Conservation (phyloP, 129 eudicot genomes). For the carrot (Daucus carota) region DH1_v3.0 NC_030383.2:35423001-35423500, state of each 20-base stretch:
- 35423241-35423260: not conserved
- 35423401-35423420: not conserved
- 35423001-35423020: slow-evolving; percentile 41
- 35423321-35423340: not conserved
- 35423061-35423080: slow-evolving; percentile 96
- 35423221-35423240: not conserved
- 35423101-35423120: slow-evolving; percentile 74
- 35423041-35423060: slow-evolving; percentile 96
- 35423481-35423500: not conserved
- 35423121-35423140: slow-evolving; percentile 79
- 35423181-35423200: slow-evolving; percentile 18
- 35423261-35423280: not conserved
- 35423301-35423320: not conserved
- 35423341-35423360: not conserved
- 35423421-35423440: not conserved
- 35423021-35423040: slow-evolving; percentile 91
- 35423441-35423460: not conserved
- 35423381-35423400: not conserved
- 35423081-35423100: slow-evolving; percentile 71
- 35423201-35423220: not conserved
- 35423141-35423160: slow-evolving; percentile 65
- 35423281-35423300: not conserved
- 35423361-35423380: not conserved
- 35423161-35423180: slow-evolving; percentile 90
- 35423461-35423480: not conserved